Evolutionary conservation across 1,139 yeast species (phyloP), one percentile per base, ranked within the genome.

Genomic region (Nakaseomyces nivariensis): DNA sequence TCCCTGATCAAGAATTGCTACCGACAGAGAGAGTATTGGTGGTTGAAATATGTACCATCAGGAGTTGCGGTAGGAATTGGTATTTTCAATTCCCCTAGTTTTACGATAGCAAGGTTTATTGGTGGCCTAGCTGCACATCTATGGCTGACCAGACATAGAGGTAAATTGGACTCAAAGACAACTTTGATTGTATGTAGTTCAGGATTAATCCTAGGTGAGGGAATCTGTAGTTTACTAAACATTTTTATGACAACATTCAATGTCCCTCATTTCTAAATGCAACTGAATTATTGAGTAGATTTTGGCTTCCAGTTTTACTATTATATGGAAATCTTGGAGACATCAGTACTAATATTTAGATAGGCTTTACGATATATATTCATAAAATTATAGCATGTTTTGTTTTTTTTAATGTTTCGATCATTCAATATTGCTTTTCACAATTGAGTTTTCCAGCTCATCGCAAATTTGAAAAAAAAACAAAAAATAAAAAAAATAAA

Each of bases 1-100:
- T 85, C 97, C 0, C 64, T 88, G 17, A 51, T 80, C 34, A 83
- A 82, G 57, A 82, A 83, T 58, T 58, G 76, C 3, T 64, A 74
- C 9, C 75, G 81, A 3, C 67, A 67, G 26, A 59, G 67, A 5
- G 56, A 58, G 8, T 64, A 67, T 46, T 56, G 54, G 42, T 86
- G 78, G 71, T 64, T 89, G 32, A 47, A 56, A 26, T 60, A 53
- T 50, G 54, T 66, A 24, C 98, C 98, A 0, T 83, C 88, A 41
- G 98, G 98, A 8, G 95, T 92, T 17, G 97, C 98, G 0, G 96
- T 89, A 10, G 98, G 98, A 1, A 85, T 92, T 52, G 98, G 98
- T 24, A 87, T 92, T 54, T 92, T 92, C 65, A 92, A 92, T 64
- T 77, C 94, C 0, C 97, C 97, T 3, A 84, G 89, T 47, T 92